A percentile compares a stretch with the other conserved stretches of the same genome.
These are phyloP conservation scores for Penicillium carneum DNA, from an alignment of 2,329 filamentous ascomycete genomes.

Conservation along the genomic window DNA sequence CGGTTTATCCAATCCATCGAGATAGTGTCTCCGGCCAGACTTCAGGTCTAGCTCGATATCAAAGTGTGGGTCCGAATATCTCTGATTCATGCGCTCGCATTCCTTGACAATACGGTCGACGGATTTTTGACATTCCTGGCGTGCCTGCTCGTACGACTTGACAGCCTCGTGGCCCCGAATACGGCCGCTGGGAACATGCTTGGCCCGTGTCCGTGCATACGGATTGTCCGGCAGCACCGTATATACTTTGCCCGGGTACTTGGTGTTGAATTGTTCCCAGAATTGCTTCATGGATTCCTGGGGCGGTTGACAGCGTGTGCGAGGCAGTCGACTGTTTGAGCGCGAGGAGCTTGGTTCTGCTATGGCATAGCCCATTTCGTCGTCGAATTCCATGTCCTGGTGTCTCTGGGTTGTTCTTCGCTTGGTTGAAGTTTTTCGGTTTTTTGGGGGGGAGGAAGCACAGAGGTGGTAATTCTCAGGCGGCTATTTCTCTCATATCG, in stretches of 20 bases:
- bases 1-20: conserved; percentile 55
- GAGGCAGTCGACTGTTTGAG: conserved; percentile 44
- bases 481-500: conserved; percentile 3
- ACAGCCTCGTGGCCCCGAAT: conserved; percentile 65
- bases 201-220: conserved; percentile 67
- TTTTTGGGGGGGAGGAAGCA: background rate
- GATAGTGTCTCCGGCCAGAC: conserved; percentile 59
- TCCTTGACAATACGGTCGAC: conserved; percentile 66
- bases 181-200: conserved; percentile 62
- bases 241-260: conserved; percentile 74
- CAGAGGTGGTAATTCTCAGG: background rate
- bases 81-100: conserved; percentile 80
- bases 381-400: conserved; percentile 40
- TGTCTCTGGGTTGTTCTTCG: background rate
- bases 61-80: conserved; percentile 86
- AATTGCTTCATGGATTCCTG: conserved; percentile 75
- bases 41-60: conserved; percentile 81
- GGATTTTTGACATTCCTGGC: conserved; percentile 69
- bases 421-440: background rate
- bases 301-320: conserved; percentile 63
- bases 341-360: conserved; percentile 41
- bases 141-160: conserved; percentile 76
- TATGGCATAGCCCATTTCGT: conserved; percentile 38
- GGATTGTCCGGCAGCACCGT: conserved; percentile 73
- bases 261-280: conserved; percentile 75